A percentile compares a stretch with the other conserved stretches of the same genome.
phyloP scores from a whole-genome alignment of 352 stramenopile genomes.

The Phytophthora constricta region DNA sequence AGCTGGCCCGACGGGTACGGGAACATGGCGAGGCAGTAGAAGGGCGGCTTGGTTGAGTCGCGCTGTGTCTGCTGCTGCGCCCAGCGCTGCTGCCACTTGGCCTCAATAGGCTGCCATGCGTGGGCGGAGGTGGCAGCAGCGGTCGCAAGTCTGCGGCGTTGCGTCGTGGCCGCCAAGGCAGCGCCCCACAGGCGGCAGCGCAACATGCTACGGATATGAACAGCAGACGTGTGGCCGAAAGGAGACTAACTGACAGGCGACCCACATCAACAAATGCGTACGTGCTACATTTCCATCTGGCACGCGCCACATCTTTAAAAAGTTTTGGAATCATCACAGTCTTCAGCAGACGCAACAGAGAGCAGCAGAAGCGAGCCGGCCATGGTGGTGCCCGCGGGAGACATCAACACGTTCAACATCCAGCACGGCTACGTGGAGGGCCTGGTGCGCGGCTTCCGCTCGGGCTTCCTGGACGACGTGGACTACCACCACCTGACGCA shows the following conservation, averaged over 20 bases:
- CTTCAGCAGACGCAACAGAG: slow-evolving; percentile 7
- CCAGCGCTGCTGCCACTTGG: slow-evolving; percentile 81
- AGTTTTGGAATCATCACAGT: too few relatives aligned
- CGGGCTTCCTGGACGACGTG: slow-evolving; percentile 87
- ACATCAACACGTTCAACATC: slow-evolving; percentile 97
- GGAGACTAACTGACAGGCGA: too few relatives aligned
- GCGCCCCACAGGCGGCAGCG: slow-evolving; percentile 24
- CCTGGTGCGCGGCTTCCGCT: slow-evolving; percentile 96
- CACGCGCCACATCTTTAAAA: too few relatives aligned
- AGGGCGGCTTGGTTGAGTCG: slow-evolving; percentile 51
- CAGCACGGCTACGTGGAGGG: slow-evolving; percentile 98
- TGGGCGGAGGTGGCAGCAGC: slow-evolving; percentile 16
- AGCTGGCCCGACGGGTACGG: slow-evolving; percentile 98
- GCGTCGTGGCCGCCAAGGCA: slow-evolving; percentile 3
- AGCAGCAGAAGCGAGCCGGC: slow-evolving; percentile 9
- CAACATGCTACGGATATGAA: too few relatives aligned
- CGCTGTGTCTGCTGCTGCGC: slow-evolving; percentile 25
- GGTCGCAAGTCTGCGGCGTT: slow-evolving; percentile 34
- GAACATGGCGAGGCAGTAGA: slow-evolving; percentile 98
- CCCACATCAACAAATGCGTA: too few relatives aligned
- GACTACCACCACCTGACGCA: slow-evolving; percentile 92
- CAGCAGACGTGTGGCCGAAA: too few relatives aligned
- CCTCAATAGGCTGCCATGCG: slow-evolving; percentile 64
- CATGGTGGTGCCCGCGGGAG: slow-evolving; percentile 80
- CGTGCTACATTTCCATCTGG: too few relatives aligned